Conservation (phyloP, 1,284 basidiomycete species). For the Pholiota adiposa region DNA sequence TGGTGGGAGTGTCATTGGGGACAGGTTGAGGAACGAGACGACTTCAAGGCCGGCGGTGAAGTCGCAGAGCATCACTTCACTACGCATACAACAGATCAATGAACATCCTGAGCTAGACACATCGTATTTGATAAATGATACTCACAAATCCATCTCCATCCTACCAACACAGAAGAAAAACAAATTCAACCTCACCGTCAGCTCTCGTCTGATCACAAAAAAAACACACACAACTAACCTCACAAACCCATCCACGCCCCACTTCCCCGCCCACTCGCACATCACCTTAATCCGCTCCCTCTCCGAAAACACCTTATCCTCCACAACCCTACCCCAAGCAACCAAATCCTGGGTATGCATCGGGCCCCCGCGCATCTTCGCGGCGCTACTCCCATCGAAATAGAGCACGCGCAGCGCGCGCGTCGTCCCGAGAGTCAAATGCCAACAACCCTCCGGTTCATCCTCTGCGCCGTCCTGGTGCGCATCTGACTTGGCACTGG, state of each 20-base stretch:
- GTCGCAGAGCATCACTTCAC: conserved; percentile 58
- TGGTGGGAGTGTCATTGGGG: too few relatives aligned
- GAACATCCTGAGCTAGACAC: neutral
- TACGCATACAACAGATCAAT: conserved; percentile 21
- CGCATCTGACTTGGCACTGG: too few relatives aligned
- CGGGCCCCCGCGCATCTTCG: conserved; percentile 33
- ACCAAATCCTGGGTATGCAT: conserved; percentile 38
- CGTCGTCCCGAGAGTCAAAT: conserved; percentile 37
- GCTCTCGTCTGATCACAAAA: neutral
- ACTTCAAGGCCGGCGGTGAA: conserved; percentile 43
- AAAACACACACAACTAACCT: conserved; percentile 14
- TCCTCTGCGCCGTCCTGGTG: conserved; percentile 1
- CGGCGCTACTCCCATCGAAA: conserved; percentile 43
- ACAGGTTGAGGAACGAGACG: conserved; percentile 36
- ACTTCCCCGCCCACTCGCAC: conserved; percentile 25
- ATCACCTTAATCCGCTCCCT: conserved; percentile 22
- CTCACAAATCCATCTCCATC: conserved; percentile 31
- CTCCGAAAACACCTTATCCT: conserved; percentile 25
- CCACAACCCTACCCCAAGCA: conserved; percentile 29
- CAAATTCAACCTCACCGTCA: too few relatives aligned
- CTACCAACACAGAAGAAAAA: neutral
- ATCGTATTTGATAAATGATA: neutral
- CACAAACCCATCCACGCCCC: conserved; percentile 25
- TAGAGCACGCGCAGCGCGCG: conserved; percentile 40
- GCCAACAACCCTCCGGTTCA: conserved; percentile 31